A percentile compares a stretch with the other conserved stretches of the same genome.
phyloP scores from a whole-genome alignment of 2,329 filamentous ascomycete species.

The Phialocephala subalpina region DNA sequence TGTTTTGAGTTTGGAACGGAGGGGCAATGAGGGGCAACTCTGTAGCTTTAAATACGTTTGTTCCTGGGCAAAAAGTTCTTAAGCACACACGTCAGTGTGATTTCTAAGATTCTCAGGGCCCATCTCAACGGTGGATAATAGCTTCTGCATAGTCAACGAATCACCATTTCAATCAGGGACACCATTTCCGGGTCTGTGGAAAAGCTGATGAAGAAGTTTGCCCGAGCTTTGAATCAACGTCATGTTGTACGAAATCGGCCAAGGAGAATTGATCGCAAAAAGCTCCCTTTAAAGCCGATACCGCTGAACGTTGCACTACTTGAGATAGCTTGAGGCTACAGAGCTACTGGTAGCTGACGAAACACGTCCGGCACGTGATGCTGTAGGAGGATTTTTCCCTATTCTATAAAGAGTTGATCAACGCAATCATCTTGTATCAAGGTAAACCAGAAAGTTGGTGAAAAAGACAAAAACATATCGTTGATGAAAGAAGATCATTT shows the following conservation, averaged over 20 bases:
- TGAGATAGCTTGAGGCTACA: not conserved
- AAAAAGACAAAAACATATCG: too few relatives aligned
- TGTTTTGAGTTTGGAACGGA: not conserved
- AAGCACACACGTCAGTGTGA: slow-evolving; percentile 1
- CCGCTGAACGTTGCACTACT: not conserved
- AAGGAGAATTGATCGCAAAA: not conserved
- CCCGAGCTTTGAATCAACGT: not conserved
- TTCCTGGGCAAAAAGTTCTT: not conserved
- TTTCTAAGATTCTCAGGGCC: not conserved
- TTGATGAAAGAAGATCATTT: too few relatives aligned
- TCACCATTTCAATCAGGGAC: not conserved
- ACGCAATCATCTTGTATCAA: too few relatives aligned
- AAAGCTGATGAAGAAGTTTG: not conserved
- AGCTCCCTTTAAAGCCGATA: not conserved
- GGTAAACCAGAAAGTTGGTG: too few relatives aligned
- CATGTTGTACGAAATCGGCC: not conserved
- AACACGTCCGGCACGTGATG: too few relatives aligned
- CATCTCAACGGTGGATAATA: not conserved
- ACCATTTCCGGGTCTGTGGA: not conserved
- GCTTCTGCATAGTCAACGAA: not conserved
- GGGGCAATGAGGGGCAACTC: not conserved
- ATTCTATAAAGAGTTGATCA: too few relatives aligned
- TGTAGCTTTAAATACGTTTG: not conserved
- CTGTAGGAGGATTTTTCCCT: too few relatives aligned
- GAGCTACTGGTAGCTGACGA: too few relatives aligned